Conservation (phyloP, 2,329 filamentous ascomycete genomes). For the Exophiala lecanii-corni region DNA sequence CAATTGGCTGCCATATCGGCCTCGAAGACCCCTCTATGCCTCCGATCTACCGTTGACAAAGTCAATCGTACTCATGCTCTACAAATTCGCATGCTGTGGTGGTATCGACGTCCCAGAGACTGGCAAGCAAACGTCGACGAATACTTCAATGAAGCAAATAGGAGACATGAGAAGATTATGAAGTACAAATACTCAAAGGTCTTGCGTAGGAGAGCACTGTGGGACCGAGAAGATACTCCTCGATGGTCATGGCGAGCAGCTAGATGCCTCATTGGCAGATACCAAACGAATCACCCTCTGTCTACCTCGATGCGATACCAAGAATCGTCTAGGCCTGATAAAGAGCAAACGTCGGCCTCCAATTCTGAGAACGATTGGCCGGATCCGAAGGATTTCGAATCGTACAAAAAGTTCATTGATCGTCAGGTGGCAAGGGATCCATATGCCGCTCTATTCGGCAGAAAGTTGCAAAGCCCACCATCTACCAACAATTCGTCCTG, state of each 20-base stretch:
- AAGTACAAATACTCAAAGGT: slow-evolving; percentile 25
- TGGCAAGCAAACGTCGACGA: slow-evolving; percentile 16
- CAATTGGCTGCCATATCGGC: neutral
- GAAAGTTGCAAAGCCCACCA: slow-evolving; percentile 26
- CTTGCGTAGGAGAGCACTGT: slow-evolving; percentile 19
- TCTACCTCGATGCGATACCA: neutral
- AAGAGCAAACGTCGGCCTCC: slow-evolving; percentile 3
- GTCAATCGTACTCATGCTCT: slow-evolving; percentile 2
- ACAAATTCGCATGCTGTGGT: slow-evolving; percentile 24
- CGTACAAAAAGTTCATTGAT: slow-evolving; percentile 34
- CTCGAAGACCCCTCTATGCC: slow-evolving; percentile 4
- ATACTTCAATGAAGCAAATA: slow-evolving; percentile 18
- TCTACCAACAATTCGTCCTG: slow-evolving; percentile 25
- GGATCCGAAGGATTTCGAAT: slow-evolving; percentile 30
- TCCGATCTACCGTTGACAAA: slow-evolving; percentile 9
- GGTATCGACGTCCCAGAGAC: slow-evolving; percentile 22
- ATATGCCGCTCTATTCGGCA: slow-evolving; percentile 38
- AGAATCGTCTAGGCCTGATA: slow-evolving; percentile 8
- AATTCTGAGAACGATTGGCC: neutral
- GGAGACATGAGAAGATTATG: slow-evolving; percentile 23
- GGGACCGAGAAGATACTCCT: slow-evolving; percentile 22
- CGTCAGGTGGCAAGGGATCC: slow-evolving; percentile 35
- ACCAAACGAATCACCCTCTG: neutral
- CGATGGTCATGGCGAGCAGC: slow-evolving; percentile 11
- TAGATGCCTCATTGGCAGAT: slow-evolving; percentile 6